Conservation (phyloP, 2,329 filamentous ascomycete species). For the Ophiostoma tasmaniense region DNA sequence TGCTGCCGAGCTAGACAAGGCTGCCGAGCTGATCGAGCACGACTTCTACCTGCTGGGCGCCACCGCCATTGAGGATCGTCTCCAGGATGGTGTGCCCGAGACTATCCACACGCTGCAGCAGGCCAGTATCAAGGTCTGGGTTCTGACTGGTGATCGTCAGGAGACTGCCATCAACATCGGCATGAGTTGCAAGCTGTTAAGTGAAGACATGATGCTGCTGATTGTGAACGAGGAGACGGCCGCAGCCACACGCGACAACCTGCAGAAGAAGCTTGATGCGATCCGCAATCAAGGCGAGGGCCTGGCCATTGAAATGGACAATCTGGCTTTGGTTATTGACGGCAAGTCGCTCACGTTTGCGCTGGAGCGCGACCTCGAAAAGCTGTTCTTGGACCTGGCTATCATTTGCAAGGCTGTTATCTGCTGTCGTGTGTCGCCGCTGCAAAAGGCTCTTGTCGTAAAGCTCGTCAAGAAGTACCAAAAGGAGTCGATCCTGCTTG, state of each 20-base stretch:
- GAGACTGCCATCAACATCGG: conserved; percentile 99
- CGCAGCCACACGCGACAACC: conserved; percentile 71
- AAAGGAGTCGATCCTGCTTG: conserved; percentile 81
- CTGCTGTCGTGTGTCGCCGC: conserved; percentile 90
- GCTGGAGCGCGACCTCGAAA: conserved; percentile 87
- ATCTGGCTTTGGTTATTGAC: conserved; percentile 86
- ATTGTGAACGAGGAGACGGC: conserved; percentile 90
- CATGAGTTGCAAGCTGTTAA: conserved; percentile 98
- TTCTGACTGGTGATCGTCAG: conserved; percentile 92
- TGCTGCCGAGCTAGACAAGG: conserved; percentile 92
- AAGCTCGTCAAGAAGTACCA: conserved; percentile 93
- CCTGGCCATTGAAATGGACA: conserved; percentile 65
- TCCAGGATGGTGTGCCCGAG: conserved; percentile 95
- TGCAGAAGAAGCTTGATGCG: conserved; percentile 88
- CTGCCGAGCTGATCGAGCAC: conserved; percentile 87
- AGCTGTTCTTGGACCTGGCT: conserved; percentile 84
- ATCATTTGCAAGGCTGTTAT: conserved; percentile 98
- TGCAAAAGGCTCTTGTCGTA: conserved; percentile 95
- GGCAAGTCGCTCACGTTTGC: conserved; percentile 92
- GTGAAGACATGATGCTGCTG: conserved; percentile 95
- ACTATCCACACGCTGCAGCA: conserved; percentile 96
- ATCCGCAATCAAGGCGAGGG: conserved; percentile 74
- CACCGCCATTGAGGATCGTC: conserved; percentile 91
- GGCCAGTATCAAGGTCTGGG: conserved; percentile 98
- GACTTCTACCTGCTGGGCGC: conserved; percentile 87